Evolutionary conservation across 1,284 basidiomycete genomes (phyloP), one percentile per base, ranked within the genome.

Genomic region (Rhodotorula sp.): DNA sequence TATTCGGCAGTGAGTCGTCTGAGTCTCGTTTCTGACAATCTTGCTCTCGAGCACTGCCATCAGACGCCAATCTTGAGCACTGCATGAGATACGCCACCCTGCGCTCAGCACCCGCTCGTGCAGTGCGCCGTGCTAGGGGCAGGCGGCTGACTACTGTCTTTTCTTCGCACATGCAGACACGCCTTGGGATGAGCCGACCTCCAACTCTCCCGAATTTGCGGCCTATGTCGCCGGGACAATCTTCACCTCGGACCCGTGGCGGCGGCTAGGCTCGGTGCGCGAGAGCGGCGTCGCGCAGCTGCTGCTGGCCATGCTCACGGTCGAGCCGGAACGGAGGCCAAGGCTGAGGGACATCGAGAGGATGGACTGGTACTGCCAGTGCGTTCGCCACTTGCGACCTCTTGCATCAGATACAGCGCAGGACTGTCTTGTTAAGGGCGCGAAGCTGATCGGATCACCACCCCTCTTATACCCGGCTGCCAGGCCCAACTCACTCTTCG

Each of bases 111-210:
- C 34, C 34, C 34, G 34, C 34, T 34, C 34, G 34, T 34, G 34
- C 34, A 34, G 34, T 34, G 34, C 34, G 34, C 34, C 34, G 5
- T 34, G 34, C 34, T 34, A 34, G 34, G 34, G 34, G 5, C 5
- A 34, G 34, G 34, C 34, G 34, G 34, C 34, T 34, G 34, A 34
- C 34, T 34, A 34, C 34, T 34, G 34, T 34, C 34, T 34, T 34
- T 34, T 34, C 34, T 34, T 34, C 9, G 23, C 41, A 5, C 48
- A 0, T 55, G 56, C 68, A 97, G 93, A 97, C 80, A 98, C 96
- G 0, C 97, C 96, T 2, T 99, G 96, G 96, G 96, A 98, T 79
- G 91, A 97, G 80, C 94, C 96, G 5, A 93, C 93, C 0, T 80
- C 82, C 1, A 84, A 85, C 27, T 92, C 91, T 73, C 86, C 88